phyloP scores from a whole-genome alignment of 169 alveolate species.

The Eimeria necatrix region DNA sequence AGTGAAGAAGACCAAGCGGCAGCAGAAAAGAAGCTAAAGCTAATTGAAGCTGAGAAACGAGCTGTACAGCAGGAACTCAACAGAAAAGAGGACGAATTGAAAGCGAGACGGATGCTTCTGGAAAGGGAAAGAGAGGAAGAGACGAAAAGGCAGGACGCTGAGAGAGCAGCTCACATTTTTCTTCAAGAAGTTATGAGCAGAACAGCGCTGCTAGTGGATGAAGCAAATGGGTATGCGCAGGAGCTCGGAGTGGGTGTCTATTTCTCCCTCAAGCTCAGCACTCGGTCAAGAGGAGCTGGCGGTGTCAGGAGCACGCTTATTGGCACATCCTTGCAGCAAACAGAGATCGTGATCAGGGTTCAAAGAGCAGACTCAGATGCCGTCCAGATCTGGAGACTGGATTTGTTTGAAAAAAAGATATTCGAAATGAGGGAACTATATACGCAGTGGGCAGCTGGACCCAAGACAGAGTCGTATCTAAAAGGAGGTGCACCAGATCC shows the following conservation, averaged over 20 bases:
- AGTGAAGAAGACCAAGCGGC: conserved; percentile 77
- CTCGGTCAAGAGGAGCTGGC: conserved; percentile 3
- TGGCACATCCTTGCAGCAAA: conserved; percentile 69
- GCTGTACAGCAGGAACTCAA: conserved; percentile 65
- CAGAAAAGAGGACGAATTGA: conserved; percentile 66
- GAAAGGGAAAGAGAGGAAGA: conserved; percentile 75
- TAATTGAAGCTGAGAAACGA: conserved; percentile 70
- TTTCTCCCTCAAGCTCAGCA: conserved; percentile 78
- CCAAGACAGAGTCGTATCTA: conserved; percentile 14
- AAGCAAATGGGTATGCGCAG: conserved; percentile 79
- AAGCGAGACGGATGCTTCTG: conserved; percentile 32
- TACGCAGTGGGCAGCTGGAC: conserved; percentile 51
- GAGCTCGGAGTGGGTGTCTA: conserved; percentile 76
- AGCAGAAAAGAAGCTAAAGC: conserved; percentile 64
- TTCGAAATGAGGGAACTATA: conserved; percentile 78
- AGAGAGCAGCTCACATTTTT: conserved; percentile 73
- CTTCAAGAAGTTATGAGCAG: conserved; percentile 73
- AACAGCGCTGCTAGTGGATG: conserved; percentile 76
- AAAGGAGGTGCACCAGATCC: conserved; percentile 73
- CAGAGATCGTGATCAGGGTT: conserved; percentile 79
- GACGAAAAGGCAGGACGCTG: conserved; percentile 63
- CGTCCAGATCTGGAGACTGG: conserved; percentile 79
- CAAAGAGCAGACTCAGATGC: conserved; percentile 75
- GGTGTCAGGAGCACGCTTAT: conserved; percentile 49
- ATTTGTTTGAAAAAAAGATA: conserved; percentile 73